Base-by-base conservation (phyloP, 83 land plant species). In the Diphasiastrum complanatum region DNA sequence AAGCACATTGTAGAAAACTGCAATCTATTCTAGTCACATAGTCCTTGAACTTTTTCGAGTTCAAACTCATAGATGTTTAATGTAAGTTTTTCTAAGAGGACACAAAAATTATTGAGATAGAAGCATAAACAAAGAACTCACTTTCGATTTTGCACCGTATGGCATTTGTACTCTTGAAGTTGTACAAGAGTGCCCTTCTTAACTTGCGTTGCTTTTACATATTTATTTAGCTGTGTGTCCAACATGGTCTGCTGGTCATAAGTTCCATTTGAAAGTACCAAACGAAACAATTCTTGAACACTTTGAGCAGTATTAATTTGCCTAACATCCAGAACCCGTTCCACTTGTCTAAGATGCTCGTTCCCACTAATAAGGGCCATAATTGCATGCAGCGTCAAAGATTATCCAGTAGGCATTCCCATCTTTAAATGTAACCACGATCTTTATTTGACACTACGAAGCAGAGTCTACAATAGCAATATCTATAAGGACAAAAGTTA, bases 211-310 rank as follows among this genome's bases (percentile, higher is more conserved):
- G 63, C 34, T 56, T 79, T 70, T 33, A 84, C 86, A 26, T 72
- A 6, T 1, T 71, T 46, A 43, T 84, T 87, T 64, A 74, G 69
- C 79, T 88, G 90, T 34, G 90, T 75, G 2, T 82, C 95, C 8
- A 88, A 82, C 95, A 88, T 88, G 5, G 82, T 84, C 61, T 85
- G 95, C 77, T 85, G 90, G 31, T 45, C 26, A 47, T 77, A 64
- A 4, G 36, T 2, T 2, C 87, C 91, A 48, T 89, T 91, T 12
- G 95, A 89, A 0, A 89, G 67, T 28, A 85, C 45, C 67, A 83
- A 32, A 33, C 91, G 77, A 64, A 47, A 88, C 67, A 87, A 50
- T 28, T 83, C 82, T 41, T 48, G 63, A 8, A 72, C 59, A 41
- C 38, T 69, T 31, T 77, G 77, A 11, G 63, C 54, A 2, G 86